A percentile compares a stretch with the other conserved stretches of the same genome.
Evolutionary conservation across 495 filamentous ascomycete species (phyloP).

Genomic region (Penicillium lagena): DNA sequence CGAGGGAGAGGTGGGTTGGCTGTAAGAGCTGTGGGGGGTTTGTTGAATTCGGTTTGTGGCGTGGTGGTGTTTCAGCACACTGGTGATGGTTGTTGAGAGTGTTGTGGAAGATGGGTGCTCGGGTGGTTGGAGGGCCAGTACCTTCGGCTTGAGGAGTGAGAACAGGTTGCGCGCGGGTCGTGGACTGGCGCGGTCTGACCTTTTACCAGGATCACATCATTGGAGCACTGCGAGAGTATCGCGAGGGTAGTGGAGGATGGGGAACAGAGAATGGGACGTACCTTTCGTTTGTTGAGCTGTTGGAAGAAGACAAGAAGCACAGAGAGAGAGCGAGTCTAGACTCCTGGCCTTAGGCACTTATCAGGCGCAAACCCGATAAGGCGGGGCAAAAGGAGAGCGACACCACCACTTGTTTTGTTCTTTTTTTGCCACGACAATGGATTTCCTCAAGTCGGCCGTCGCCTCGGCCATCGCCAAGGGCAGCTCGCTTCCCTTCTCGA

Average conservation of each 20-base stretch:
- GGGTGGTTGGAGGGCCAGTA: conserved; percentile 9
- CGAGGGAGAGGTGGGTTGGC: not conserved
- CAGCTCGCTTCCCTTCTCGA: conserved; percentile 82
- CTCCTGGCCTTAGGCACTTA: conserved; percentile 5
- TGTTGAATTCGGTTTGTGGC: not conserved
- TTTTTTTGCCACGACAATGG: conserved; percentile 49
- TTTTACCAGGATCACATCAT: conserved; percentile 62
- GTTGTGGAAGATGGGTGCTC: not conserved
- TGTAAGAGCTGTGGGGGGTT: not conserved
- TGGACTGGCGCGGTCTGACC: conserved; percentile 44
- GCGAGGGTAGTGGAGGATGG: not conserved
- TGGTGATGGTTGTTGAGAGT: not conserved
- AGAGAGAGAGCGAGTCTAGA: not conserved
- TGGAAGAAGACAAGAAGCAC: not conserved
- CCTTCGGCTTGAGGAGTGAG: conserved; percentile 14
- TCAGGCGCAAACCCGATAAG: conserved; percentile 9
- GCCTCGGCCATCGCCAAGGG: conserved; percentile 94
- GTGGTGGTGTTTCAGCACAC: not conserved
- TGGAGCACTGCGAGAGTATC: conserved; percentile 23
- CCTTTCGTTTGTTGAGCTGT: not conserved
- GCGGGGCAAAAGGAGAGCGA: conserved; percentile 15
- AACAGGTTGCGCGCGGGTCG: conserved; percentile 4
- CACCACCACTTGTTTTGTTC: not conserved
- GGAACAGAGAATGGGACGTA: not conserved
- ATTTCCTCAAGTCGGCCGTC: conserved; percentile 95